phyloP scores from a whole-genome alignment of 2,329 filamentous ascomycete species.

The Aspergillus sclerotialis region DNA sequence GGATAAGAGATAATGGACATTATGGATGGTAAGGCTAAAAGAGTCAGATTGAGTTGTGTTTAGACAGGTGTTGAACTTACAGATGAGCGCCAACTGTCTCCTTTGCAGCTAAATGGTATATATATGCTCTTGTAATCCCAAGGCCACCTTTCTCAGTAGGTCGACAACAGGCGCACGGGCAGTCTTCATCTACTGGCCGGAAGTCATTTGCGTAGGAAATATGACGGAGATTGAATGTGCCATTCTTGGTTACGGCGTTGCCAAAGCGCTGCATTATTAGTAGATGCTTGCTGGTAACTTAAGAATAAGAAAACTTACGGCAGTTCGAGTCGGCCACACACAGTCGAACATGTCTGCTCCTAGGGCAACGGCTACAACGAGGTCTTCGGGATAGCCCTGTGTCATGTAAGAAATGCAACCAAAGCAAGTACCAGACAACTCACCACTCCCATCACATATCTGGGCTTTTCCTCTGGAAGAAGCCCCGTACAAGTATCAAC shows the following conservation, averaged over 20 bases:
- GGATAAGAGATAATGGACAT: slow-evolving; percentile 84
- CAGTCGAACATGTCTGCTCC: slow-evolving; percentile 99
- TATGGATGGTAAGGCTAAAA: slow-evolving; percentile 79
- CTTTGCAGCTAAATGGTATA: slow-evolving; percentile 87
- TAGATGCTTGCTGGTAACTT: not conserved
- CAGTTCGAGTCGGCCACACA: slow-evolving; percentile 95
- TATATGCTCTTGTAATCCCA: slow-evolving; percentile 78
- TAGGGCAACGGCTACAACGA: slow-evolving; percentile 86
- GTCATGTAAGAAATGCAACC: slow-evolving; percentile 2
- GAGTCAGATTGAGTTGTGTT: slow-evolving; percentile 6
- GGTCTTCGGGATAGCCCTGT: slow-evolving; percentile 85
- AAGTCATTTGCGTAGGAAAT: slow-evolving; percentile 73
- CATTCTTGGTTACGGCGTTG: slow-evolving; percentile 76
- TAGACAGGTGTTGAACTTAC: slow-evolving; percentile 20
- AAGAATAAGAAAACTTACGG: slow-evolving; percentile 41
- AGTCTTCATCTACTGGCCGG: slow-evolving; percentile 72
- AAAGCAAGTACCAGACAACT: slow-evolving; percentile 13
- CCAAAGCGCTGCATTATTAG: slow-evolving; percentile 62
- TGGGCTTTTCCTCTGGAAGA: slow-evolving; percentile 84
- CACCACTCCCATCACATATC: slow-evolving; percentile 96
- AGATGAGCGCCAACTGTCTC: slow-evolving; percentile 85
- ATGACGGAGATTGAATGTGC: slow-evolving; percentile 79
- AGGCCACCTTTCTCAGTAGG: slow-evolving; percentile 60
- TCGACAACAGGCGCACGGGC: slow-evolving; percentile 72
- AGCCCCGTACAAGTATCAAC: slow-evolving; percentile 78